Base-by-base conservation (phyloP, 1,284 basidiomycete species). In the Ustilago vetiveriae region DNA sequence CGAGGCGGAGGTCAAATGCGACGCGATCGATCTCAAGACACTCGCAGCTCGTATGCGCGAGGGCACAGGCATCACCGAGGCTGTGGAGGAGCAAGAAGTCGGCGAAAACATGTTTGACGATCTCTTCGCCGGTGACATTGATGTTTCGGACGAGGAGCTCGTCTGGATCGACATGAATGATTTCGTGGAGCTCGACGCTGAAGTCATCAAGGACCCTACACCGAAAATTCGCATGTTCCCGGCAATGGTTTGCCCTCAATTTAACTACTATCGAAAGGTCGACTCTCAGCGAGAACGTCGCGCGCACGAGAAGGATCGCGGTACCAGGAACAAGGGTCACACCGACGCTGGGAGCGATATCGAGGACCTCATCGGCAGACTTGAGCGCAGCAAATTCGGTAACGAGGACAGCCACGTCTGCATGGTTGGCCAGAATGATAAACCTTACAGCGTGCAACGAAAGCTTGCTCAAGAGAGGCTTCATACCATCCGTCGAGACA, bases 341-440 rank as follows among this genome's bases (percentile, higher is more conserved):
- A 17, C 21, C 45, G 41, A 43, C 6, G 32, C 24, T 8, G 39
- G 27, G 6, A 35, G 24, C 40, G 52, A 65, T 14, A 42, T 51
- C 32, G 70, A 73, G 33, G 62, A 54, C 13, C 39, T 72, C 21
- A 50, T 63, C 16, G 27, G 38, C 29, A 57, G 59, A 27, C 43
- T 73, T 4, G 75, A 78, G 37, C 67, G 51, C 24, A 85, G 84
- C 50, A 96, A 95, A 82, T 98, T 98, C 79, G 94, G 94, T 0
- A 85, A 88, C 46, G 94, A 98, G 82, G 83, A 88, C 55, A 90
- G 91, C 1, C 95, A 98, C 81, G 86, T 87, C 5, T 98, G 95
- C 82, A 85, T 92, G 50, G 72, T 82, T 1, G 79, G 79, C n/a
- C 53, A 59, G 10, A 63, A 72, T 22, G 69, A 59, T 19, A 71